Evolutionary conservation across 106 monocot species (phyloP).

Genomic region (Platanthera guangdongensis): DNA sequence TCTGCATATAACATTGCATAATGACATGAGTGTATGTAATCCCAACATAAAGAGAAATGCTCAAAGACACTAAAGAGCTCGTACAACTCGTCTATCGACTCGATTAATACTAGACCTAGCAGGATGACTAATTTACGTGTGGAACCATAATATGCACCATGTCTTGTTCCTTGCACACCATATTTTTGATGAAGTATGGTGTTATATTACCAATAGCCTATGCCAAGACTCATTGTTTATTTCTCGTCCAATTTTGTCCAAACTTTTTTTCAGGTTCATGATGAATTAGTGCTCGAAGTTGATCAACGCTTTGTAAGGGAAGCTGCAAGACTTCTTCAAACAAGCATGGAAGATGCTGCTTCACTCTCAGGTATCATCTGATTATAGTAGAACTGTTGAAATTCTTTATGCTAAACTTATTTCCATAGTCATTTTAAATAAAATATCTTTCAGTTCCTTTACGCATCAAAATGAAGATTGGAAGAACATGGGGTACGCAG

Average conservation of each 20-base stretch:
- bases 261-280: constrained; percentile 59
- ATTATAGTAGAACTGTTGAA: not conserved
- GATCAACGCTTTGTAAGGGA: constrained; percentile 45
- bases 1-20: too few species aligned
- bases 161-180: not conserved
- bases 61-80: too few species aligned
- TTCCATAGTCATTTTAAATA: not conserved
- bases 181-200: not conserved
- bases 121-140: too few species aligned
- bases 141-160: not conserved
- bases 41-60: too few species aligned
- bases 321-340: constrained; percentile 59
- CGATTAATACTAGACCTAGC: too few species aligned
- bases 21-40: too few species aligned
- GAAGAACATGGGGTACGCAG: constrained; percentile 85
- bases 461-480: constrained; percentile 72
- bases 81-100: too few species aligned
- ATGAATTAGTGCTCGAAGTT: constrained; percentile 88
- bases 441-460: constrained; percentile 64
- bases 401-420: not conserved
- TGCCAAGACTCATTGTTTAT: not conserved
- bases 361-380: constrained; percentile 57
- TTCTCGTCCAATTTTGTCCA: not conserved
- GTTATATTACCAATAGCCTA: not conserved
- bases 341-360: constrained; percentile 74